A percentile compares a stretch with the other conserved stretches of the same genome.
Evolutionary conservation across 805 yeast genomes (phyloP).

Genomic region (Candida maesae): DNA sequence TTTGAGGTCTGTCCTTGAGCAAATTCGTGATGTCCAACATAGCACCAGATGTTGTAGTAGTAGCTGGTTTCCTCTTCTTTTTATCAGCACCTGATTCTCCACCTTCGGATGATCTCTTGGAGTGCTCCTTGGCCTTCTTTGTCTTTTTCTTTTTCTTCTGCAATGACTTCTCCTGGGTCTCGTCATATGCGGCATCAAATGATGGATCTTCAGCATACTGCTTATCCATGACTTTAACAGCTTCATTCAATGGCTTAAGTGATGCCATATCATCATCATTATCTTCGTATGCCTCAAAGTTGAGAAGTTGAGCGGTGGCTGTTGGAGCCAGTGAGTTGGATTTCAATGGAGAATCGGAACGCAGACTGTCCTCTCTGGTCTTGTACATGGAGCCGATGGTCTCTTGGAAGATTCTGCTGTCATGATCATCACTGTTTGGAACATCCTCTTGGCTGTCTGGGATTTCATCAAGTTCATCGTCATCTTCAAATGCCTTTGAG

Average conservation of each 20-base stretch:
- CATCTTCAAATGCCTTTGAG: conserved; percentile 13
- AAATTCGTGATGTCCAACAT: conserved; percentile 20
- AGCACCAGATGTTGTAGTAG: not conserved
- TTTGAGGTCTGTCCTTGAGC: conserved; percentile 14
- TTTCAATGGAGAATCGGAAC: not conserved
- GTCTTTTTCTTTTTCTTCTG: not conserved
- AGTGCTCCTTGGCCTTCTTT: not conserved
- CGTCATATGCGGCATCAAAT: not conserved
- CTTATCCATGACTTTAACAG: conserved; percentile 16
- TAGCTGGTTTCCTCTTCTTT: conserved; percentile 1
- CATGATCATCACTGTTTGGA: conserved; percentile 12
- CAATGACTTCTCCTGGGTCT: not conserved
- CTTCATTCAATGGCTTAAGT: conserved; percentile 4
- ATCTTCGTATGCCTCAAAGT: conserved; percentile 17
- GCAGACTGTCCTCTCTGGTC: not conserved
- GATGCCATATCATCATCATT: conserved; percentile 5
- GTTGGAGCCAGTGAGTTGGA: not conserved
- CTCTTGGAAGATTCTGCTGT: conserved; percentile 7
- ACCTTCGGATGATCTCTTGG: not conserved
- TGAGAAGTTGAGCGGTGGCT: conserved; percentile 3
- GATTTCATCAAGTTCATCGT: conserved; percentile 5
- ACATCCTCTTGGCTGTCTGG: conserved; percentile 9
- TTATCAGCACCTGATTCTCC: not conserved
- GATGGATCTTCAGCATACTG: conserved; percentile 19
- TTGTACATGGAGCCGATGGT: not conserved